Conservation (phyloP, 2,329 filamentous ascomycete genomes). For the Knoxdaviesia capensis region DNA sequence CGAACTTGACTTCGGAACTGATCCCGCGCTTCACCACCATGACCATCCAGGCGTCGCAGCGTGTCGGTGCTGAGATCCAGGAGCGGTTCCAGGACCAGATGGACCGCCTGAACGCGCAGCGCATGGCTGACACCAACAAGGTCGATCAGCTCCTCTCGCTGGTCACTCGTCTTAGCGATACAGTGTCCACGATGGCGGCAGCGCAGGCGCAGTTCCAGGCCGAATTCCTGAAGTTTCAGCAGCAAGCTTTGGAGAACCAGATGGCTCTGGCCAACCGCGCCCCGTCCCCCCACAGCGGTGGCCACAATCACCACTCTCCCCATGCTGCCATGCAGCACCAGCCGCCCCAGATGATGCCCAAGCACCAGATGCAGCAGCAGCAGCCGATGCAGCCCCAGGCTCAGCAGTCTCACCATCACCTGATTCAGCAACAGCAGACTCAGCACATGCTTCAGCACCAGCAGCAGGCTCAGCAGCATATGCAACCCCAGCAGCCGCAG, state of each 20-base stretch:
- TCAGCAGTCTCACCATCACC: constrained; percentile 46
- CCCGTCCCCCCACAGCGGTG: background rate
- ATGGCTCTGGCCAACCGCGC: background rate
- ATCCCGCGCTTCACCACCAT: constrained; percentile 45
- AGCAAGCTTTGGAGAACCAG: background rate
- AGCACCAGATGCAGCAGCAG: constrained; percentile 16
- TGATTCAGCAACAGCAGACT: constrained; percentile 25
- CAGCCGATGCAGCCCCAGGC: constrained; percentile 5
- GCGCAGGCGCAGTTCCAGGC: constrained; percentile 50
- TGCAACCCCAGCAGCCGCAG: constrained; percentile 27
- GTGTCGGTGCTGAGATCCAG: constrained; percentile 48
- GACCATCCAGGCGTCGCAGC: constrained; percentile 44
- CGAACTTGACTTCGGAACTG: constrained; percentile 41
- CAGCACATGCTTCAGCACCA: constrained; percentile 19
- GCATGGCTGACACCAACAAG: constrained; percentile 34
- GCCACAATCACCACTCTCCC: constrained; percentile 3
- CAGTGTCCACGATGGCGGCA: constrained; percentile 47
- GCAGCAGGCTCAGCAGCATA: constrained; percentile 12
- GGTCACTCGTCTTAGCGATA: constrained; percentile 45
- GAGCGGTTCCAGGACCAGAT: constrained; percentile 32
- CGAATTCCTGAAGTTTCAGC: constrained; percentile 35
- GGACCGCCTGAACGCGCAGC: constrained; percentile 28
- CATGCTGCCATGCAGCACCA: constrained; percentile 7
- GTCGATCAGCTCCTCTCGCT: constrained; percentile 52
- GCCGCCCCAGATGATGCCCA: constrained; percentile 1